Evolutionary conservation across 164 flowering plant genomes (phyloP).

Genomic region (Sedum album): DNA sequence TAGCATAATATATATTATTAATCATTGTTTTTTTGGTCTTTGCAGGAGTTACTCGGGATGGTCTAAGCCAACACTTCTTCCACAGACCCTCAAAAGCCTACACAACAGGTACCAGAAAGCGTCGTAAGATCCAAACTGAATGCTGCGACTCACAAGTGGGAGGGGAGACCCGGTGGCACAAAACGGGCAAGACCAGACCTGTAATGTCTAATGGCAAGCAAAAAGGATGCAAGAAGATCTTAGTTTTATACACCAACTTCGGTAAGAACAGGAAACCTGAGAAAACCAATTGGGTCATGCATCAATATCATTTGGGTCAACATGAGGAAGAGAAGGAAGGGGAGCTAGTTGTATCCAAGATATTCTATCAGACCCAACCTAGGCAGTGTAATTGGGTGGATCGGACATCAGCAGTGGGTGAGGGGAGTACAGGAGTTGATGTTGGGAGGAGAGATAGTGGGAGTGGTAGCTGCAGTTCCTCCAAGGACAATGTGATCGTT

Average conservation of each 20-base stretch:
- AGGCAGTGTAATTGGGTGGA: slow-evolving; percentile 84
- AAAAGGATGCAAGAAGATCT: slow-evolving; percentile 96
- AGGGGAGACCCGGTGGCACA: slow-evolving; percentile 98
- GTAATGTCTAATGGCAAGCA: slow-evolving; percentile 91
- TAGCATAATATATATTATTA: not conserved
- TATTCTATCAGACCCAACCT: slow-evolving; percentile 96
- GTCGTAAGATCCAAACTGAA: slow-evolving; percentile 94
- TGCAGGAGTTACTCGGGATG: slow-evolving; percentile 91
- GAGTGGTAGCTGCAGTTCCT: slow-evolving; percentile 52
- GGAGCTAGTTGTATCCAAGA: slow-evolving; percentile 95
- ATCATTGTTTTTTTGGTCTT: not conserved
- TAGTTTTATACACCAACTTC: slow-evolving; percentile 90
- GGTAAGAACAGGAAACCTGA: slow-evolving; percentile 93
- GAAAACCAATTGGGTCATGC: slow-evolving; percentile 99
- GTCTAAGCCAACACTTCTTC: slow-evolving; percentile 92
- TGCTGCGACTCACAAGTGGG: slow-evolving; percentile 63
- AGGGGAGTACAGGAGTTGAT: slow-evolving; percentile 20
- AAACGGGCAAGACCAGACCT: slow-evolving; percentile 96
- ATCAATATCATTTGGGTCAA: slow-evolving; percentile 93
- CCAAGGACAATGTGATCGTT: slow-evolving; percentile 30
- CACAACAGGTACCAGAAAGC: slow-evolving; percentile 94
- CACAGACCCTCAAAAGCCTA: slow-evolving; percentile 99
- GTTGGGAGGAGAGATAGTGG: slow-evolving; percentile 41
- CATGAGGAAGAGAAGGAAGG: slow-evolving; percentile 96
- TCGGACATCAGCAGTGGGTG: slow-evolving; percentile 27